Percentiles rank a stretch among this genome's conserved stretches.
Evolutionary conservation across 495 filamentous ascomycete genomes (phyloP).

Genomic region (Daldinia caldariorum): DNA sequence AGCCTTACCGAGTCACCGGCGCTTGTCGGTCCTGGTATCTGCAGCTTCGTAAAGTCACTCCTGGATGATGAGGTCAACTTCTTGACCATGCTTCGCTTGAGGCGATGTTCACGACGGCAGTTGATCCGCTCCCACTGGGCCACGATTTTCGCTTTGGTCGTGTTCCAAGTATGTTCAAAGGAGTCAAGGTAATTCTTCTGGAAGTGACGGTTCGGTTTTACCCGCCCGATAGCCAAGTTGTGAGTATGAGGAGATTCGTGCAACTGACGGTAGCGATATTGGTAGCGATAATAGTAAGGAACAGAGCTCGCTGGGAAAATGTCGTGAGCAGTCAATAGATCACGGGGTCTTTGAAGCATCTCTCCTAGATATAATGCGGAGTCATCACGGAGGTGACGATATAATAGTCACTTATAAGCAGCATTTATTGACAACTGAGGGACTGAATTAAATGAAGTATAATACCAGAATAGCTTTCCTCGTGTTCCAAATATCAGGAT

Average conservation of each 20-base stretch:
- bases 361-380: conserved; percentile 43
- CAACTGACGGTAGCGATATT: conserved; percentile 18
- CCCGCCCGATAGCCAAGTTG: conserved; percentile 13
- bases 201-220: conserved; percentile 14
- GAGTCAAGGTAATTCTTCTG: conserved; percentile 26
- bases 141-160: conserved; percentile 37
- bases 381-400: conserved; percentile 45
- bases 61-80: conserved; percentile 32
- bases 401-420: conserved; percentile 28
- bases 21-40: conserved; percentile 32
- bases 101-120: conserved; percentile 29
- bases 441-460: conserved; percentile 7
- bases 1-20: conserved; percentile 39
- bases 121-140: conserved; percentile 36
- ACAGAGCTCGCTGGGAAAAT: conserved; percentile 21
- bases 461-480: conserved; percentile 3
- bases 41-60: conserved; percentile 20
- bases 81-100: conserved; percentile 48
- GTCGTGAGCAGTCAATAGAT: conserved; percentile 33
- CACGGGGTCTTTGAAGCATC: conserved; percentile 46
- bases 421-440: conserved; percentile 35
- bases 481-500: conserved; percentile 1
- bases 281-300: conserved; percentile 2
- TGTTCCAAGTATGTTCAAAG: conserved; percentile 32
- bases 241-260: conserved; percentile 12